phyloP scores from a whole-genome alignment of 2,329 filamentous ascomycete genomes.

The Thielaviopsis musarum region DNA sequence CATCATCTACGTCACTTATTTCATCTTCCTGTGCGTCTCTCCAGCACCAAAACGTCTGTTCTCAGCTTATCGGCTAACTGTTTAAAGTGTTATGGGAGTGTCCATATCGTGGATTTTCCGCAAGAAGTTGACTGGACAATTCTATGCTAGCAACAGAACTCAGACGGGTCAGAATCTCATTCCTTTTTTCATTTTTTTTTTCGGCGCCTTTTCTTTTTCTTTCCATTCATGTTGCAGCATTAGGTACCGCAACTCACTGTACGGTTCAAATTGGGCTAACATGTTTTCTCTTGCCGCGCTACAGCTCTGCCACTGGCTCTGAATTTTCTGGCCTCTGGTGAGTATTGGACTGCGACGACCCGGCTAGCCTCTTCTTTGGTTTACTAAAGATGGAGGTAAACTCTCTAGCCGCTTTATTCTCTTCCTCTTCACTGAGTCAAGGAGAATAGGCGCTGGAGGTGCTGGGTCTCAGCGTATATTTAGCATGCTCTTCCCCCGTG shows the following conservation, averaged over 20 bases:
- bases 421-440: conserved; percentile 8
- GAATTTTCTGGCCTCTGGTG: conserved; percentile 85
- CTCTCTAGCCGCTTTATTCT: not conserved
- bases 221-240: not conserved
- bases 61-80: not conserved
- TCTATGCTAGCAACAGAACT: conserved; percentile 61
- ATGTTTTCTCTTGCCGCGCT: conserved; percentile 12
- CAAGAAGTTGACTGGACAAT: conserved; percentile 51
- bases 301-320: conserved; percentile 63
- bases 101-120: conserved; percentile 40
- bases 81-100: conserved; percentile 43
- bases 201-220: conserved; percentile 11
- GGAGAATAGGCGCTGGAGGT: not conserved
- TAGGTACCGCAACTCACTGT: not conserved
- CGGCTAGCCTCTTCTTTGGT: conserved; percentile 8
- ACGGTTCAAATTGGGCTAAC: not conserved
- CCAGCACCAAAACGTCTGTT: not conserved
- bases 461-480: conserved; percentile 7
- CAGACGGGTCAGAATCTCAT: conserved; percentile 52
- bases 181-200: conserved; percentile 6
- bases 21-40: conserved; percentile 49
- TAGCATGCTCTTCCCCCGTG: conserved; percentile 17
- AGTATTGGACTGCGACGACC: conserved; percentile 34
- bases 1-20: conserved; percentile 68
- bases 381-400: not conserved